Base-by-base conservation (phyloP, 352 stramenopile species). In the Phytophthora citricola region DNA sequence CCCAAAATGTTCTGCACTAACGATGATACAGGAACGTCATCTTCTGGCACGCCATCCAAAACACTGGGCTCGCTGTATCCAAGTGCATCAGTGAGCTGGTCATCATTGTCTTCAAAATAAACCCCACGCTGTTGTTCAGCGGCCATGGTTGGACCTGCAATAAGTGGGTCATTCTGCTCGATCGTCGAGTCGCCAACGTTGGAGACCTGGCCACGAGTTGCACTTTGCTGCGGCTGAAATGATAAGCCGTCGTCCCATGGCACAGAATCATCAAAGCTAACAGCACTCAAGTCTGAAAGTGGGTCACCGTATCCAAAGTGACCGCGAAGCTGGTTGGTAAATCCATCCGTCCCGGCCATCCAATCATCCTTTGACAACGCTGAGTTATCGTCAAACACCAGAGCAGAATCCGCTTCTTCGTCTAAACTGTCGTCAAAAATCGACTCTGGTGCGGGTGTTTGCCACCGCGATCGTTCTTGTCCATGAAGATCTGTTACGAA, bases 251-350 rank as follows among this genome's bases (percentile, higher is more conserved):
- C 81, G 32, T 79, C 75, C 88, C 88, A 95, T 1, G 86, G 76
- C 51, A 88, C 83, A 26, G 88, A 93, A 66, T 95, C 86, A 46
- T 93, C 78, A 32, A 94, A 77, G 58, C 88, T 95, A 32, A 93
- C 66, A 26, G 83, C 86, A 29, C 86, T 94, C 6, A 91, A 59
- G 15, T 94, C 82, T 0, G 84, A 92, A 41, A 66, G 70, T 17
- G 54, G 20, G 12, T 79, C 47, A 4, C 63, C 60, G 12, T 63
- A 67, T 48, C 46, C 59, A 51, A 76, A 79, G 38, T 67, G 62
- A 46, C 61, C 64, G 15, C 60, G 66, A 51, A 66, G 31, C 11
- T 64, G 46, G 29, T 66, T 55, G 9, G 34, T 58, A 20, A 57
- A 58, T 44, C 48, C 53, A 11, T 52, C 43, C 24, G 45, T 62